Evolutionary conservation across 257 asterid genomes (phyloP).

Genomic region (Osmanthus fragrans): DNA sequence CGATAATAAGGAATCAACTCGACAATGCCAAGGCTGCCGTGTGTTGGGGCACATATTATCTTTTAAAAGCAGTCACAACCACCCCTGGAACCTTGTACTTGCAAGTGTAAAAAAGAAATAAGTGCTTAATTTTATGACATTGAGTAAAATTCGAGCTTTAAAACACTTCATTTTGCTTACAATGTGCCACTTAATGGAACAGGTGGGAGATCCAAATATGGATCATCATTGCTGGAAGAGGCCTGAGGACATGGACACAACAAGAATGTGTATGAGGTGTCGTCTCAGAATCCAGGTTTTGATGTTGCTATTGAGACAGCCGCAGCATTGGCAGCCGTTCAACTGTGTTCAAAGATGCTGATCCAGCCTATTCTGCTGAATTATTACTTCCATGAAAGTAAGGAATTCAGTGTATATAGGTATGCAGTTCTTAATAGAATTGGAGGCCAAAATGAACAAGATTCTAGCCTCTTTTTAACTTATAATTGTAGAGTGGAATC

Average conservation of each 20-base stretch:
- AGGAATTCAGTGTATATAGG: neutral
- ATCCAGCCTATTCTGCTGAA: slow-evolving; percentile 55
- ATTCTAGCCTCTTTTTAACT: neutral
- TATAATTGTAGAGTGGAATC: neutral
- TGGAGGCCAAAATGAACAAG: neutral
- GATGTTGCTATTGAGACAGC: slow-evolving; percentile 90
- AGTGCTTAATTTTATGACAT: neutral
- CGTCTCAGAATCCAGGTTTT: slow-evolving; percentile 73
- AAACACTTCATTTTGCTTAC: neutral
- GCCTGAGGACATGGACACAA: slow-evolving; percentile 82
- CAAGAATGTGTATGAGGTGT: slow-evolving; percentile 13
- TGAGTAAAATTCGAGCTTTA: neutral
- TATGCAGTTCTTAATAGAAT: neutral
- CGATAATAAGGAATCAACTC: slow-evolving; percentile 59
- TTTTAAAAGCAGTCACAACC: slow-evolving; percentile 77
- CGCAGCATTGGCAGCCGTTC: slow-evolving; percentile 87
- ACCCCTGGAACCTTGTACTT: slow-evolving; percentile 60
- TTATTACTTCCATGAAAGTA: slow-evolving; percentile 59
- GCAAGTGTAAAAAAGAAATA: slow-evolving; percentile 39
- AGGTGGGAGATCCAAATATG: slow-evolving; percentile 77
- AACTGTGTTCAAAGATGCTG: slow-evolving; percentile 63
- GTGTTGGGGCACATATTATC: slow-evolving; percentile 82
- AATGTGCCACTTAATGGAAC: neutral
- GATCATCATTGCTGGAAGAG: slow-evolving; percentile 87
- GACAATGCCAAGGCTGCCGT: slow-evolving; percentile 56